These are phyloP conservation scores for Phytophthora citrophthora DNA, from an alignment of 352 stramenopile genomes.

Conservation along the genomic window DNA sequence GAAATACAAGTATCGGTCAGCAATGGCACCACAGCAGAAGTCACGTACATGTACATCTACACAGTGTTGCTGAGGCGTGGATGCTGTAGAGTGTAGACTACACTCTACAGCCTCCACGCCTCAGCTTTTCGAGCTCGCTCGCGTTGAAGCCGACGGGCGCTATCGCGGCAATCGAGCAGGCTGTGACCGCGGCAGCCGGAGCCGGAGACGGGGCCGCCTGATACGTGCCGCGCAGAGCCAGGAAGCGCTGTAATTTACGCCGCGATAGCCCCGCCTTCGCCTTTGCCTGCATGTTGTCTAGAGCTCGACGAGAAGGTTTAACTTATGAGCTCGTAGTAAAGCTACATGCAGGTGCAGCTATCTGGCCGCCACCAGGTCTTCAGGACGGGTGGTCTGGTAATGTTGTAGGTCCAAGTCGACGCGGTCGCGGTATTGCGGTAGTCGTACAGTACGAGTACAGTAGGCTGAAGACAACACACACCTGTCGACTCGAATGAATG, in stretches of 20 bases:
- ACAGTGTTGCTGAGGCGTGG: too few species aligned
- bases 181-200: slow-evolving; percentile 35
- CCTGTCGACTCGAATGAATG: slow-evolving; percentile 5
- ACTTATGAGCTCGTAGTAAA: background rate
- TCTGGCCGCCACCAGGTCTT: slow-evolving; percentile 1
- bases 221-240: slow-evolving; percentile 43
- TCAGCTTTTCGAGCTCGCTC: background rate
- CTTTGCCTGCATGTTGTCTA: background rate
- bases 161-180: slow-evolving; percentile 27
- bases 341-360: too few species aligned
- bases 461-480: slow-evolving; percentile 12
- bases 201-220: slow-evolving; percentile 29
- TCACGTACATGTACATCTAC: background rate
- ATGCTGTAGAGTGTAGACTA: too few species aligned
- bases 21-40: background rate
- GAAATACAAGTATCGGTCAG: background rate
- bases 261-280: slow-evolving; percentile 4
- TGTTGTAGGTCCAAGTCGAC: slow-evolving; percentile 2
- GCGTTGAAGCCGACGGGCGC: slow-evolving; percentile 26
- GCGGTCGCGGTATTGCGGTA: slow-evolving; percentile 21
- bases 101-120: too few species aligned
- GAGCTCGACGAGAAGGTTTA: background rate
- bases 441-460: slow-evolving; percentile 26
- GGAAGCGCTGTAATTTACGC: slow-evolving; percentile 28
- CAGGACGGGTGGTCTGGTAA: background rate